Base-by-base conservation (phyloP, 495 filamentous ascomycete genomes). In the Trichoderma erinaceum region DNA sequence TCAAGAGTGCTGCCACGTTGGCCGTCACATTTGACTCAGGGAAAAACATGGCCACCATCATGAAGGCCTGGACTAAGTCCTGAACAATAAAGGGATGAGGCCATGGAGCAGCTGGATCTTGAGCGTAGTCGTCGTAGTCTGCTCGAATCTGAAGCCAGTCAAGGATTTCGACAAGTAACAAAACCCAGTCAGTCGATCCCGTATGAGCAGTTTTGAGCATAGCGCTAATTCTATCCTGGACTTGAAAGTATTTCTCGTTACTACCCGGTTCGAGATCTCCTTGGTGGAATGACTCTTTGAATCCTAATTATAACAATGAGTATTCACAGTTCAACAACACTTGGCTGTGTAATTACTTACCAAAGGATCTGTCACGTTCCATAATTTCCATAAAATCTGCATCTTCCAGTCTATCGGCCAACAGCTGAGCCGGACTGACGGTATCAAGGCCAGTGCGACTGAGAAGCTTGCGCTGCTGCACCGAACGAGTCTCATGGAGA, bases 31-130 rank as follows among this genome's bases (percentile, higher is more conserved):
- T 69, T 15, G 75, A 29, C 11, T 72, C 68, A 2, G 76, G 77
- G 69, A 81, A 82, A 74, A 81, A 83, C 25, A 81, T 69, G 0
- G 72, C 72, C 73, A 81, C 78, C 27, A 69, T 70, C n/a, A 74
- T 75, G 50, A 76, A 79, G 1, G 81, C 78, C 27, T 78, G 73
- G 16, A 75, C 67, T 4, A 78, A 75, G 65, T 82, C 80, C 63
- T 76, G 73, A n/a, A 75, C 64, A 66, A 82, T 73, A 64, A 78
- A 78, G 15, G 76, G 73, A 68, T 82, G 77, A 5, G 77, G 73
- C 75, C 75, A 77, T 11, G 69, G 72, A 15, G 70, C 67, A 0
- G 21, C 58, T 13, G 68, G 21, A 18, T 71, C 71, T 15, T 44
- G 23, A 35, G 18, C 68, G 56, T 76, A 78, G 5, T 70, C 68